Conservation (phyloP, 2,329 filamentous ascomycete species). For the Leptodontidium sp. region DNA sequence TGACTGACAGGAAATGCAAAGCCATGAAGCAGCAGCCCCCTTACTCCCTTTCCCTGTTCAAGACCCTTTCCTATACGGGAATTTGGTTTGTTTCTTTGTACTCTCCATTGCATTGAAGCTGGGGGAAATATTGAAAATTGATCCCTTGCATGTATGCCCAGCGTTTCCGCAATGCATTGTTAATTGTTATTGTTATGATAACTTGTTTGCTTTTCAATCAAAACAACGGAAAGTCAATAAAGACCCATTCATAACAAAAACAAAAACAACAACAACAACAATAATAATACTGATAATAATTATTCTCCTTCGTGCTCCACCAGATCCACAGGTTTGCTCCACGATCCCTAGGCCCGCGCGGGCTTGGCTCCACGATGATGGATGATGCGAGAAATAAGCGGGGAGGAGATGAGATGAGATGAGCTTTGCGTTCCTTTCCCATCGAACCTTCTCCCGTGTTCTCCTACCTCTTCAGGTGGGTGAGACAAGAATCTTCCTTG, state of each 20-base stretch:
- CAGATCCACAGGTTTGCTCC: conserved; percentile 1
- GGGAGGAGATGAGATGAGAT: background rate
- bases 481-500: conserved; percentile 35
- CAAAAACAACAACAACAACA: too few relatives aligned
- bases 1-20: background rate
- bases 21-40: background rate
- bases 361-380: conserved; percentile 1
- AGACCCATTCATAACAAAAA: conserved; percentile 8
- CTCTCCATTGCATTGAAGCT: too few relatives aligned
- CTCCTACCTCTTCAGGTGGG: background rate
- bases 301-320: background rate
- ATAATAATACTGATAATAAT: too few relatives aligned
- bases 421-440: background rate
- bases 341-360: too few relatives aligned
- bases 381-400: background rate
- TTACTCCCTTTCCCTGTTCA: background rate
- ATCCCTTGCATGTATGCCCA: conserved; percentile 8
- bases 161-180: background rate
- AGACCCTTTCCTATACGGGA: too few relatives aligned
- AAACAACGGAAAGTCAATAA: conserved; percentile 16
- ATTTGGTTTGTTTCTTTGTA: background rate
- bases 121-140: conserved; percentile 9
- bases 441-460: conserved; percentile 8
- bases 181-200: conserved; percentile 3
- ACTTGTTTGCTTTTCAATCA: conserved; percentile 3